Conservation (phyloP, 371 early-diverging fungal genomes). For the Dichotomocladium elegans region DNA sequence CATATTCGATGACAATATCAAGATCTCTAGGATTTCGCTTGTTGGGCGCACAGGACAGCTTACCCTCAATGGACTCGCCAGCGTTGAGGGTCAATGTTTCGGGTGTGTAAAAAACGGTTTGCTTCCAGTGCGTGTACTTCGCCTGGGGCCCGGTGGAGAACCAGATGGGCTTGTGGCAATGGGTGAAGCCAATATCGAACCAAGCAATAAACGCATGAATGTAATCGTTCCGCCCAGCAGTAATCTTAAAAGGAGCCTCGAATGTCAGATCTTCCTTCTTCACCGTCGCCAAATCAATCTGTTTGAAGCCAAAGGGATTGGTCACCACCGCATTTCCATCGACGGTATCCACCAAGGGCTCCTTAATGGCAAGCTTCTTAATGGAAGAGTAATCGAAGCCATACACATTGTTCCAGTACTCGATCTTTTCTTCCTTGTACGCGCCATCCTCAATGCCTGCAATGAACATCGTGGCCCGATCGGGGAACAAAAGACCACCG, state of each 20-base stretch:
- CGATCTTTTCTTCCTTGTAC: conserved; percentile 91
- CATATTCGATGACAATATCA: conserved; percentile 83
- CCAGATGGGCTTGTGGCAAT: conserved; percentile 79
- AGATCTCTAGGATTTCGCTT: conserved; percentile 88
- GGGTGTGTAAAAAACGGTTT: conserved; percentile 88
- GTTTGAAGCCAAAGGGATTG: conserved; percentile 69
- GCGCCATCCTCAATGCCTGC: conserved; percentile 93
- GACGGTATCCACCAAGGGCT: conserved; percentile 92
- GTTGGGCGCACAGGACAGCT: conserved; percentile 81
- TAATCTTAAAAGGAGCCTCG: conserved; percentile 72
- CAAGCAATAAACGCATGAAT: conserved; percentile 89
- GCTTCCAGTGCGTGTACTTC: conserved; percentile 98
- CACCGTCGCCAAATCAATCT: conserved; percentile 78
- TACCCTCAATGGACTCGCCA: conserved; percentile 84
- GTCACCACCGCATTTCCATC: conserved; percentile 78
- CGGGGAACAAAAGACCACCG: conserved; percentile 88
- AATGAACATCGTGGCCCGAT: conserved; percentile 86
- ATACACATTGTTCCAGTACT: conserved; percentile 90
- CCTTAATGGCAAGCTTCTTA: conserved; percentile 81
- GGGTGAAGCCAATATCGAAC: conserved; percentile 93
- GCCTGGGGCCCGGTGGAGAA: conserved; percentile 91
- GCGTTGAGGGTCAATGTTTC: conserved; percentile 67
- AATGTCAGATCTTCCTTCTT: conserved; percentile 86
- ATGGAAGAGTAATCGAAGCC: conserved; percentile 91
- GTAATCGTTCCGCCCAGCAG: conserved; percentile 75